Percentiles rank a stretch among this genome's conserved stretches.
Conservation (phyloP, 1,284 basidiomycete genomes). For the Malassezia vespertilionis region DNA sequence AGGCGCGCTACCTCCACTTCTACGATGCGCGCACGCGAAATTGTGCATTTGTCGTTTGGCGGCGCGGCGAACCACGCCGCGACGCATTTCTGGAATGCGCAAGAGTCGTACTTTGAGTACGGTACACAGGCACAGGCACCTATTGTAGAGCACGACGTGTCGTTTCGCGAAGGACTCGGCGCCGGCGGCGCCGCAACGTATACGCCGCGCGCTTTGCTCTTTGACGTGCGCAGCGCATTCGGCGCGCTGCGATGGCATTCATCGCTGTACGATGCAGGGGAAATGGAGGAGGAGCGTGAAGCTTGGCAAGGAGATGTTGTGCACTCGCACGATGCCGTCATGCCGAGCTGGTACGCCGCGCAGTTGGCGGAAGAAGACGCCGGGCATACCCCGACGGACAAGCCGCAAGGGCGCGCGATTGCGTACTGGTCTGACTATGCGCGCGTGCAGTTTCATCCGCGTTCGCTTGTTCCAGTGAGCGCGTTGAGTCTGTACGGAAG, state of each 20-base stretch:
- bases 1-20: not conserved
- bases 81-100: conserved; percentile 44
- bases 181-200: conserved; percentile 30
- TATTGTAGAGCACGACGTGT: conserved; percentile 36
- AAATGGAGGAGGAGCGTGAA: conserved; percentile 5
- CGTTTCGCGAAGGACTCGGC: conserved; percentile 34
- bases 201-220: conserved; percentile 32
- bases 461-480: conserved; percentile 29
- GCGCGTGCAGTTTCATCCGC: conserved; percentile 27
- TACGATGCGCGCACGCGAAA: conserved; percentile 25
- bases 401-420: not conserved
- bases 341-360: not conserved
- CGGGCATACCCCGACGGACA: not conserved
- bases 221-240: conserved; percentile 35
- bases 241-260: conserved; percentile 26
- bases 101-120: conserved; percentile 36
- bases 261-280: conserved; percentile 21
- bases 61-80: conserved; percentile 37
- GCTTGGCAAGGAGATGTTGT: not conserved
- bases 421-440: conserved; percentile 41
- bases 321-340: not conserved
- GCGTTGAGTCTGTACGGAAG: conserved; percentile 7
- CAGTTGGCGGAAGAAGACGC: conserved; percentile 4
- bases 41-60: conserved; percentile 41
- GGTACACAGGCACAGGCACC: conserved; percentile 12